phyloP scores from a whole-genome alignment of 2,329 filamentous ascomycete genomes.

The Periconia digitata region DNA sequence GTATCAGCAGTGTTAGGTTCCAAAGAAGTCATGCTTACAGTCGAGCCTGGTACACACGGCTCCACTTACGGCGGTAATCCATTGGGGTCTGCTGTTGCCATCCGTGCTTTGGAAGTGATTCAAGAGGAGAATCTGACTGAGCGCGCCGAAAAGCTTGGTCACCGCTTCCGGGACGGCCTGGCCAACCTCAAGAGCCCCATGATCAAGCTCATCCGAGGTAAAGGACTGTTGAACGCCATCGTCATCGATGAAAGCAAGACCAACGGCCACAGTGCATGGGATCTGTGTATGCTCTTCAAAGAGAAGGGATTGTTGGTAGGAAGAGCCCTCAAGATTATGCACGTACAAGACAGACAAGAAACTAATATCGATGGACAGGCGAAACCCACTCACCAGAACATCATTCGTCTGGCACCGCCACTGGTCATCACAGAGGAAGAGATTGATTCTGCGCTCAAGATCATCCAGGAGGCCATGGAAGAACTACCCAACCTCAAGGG shows the following conservation, averaged over 20 bases:
- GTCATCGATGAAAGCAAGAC: constrained; percentile 91
- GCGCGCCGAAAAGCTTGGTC: constrained; percentile 77
- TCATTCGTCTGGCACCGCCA: constrained; percentile 96
- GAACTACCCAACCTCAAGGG: constrained; percentile 74
- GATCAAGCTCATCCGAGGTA: constrained; percentile 82
- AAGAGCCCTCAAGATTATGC: constrained; percentile 45
- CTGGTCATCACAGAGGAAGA: constrained; percentile 90
- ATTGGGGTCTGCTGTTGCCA: constrained; percentile 90
- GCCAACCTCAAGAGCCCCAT: constrained; percentile 75
- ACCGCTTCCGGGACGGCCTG: constrained; percentile 80
- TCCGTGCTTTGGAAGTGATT: constrained; percentile 90
- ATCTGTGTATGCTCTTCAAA: constrained; percentile 93
- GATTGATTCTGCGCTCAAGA: constrained; percentile 73
- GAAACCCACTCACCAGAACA: constrained; percentile 98
- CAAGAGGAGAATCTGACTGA: constrained; percentile 87
- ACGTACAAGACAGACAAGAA: constrained; percentile 27
- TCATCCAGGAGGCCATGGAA: constrained; percentile 78
- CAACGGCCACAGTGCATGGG: constrained; percentile 87
- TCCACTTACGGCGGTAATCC: constrained; percentile 99
- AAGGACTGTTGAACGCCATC: constrained; percentile 92
- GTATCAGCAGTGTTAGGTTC: constrained; percentile 88
- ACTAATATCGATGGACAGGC: constrained; percentile 60
- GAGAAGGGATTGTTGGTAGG: constrained; percentile 88
- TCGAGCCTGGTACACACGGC: constrained; percentile 95
- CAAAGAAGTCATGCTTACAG: constrained; percentile 90